Evolutionary conservation across 371 early-diverging fungal genomes (phyloP), one percentile per base, ranked within the genome.

Genomic region (Mortierella polycephala): DNA sequence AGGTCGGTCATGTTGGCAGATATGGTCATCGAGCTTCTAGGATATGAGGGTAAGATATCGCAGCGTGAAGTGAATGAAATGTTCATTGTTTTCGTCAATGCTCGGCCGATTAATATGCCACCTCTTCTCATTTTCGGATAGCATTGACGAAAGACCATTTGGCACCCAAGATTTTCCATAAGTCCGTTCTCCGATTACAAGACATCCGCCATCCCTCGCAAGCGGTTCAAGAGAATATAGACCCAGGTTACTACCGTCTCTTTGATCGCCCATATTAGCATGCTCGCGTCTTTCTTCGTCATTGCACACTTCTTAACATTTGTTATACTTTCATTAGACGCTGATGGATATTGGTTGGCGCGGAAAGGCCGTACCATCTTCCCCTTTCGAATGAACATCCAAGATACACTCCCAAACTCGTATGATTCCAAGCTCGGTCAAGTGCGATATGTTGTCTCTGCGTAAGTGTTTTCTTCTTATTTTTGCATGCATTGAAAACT

Each of bases 291-390:
- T 30, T 30, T 30, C 30, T 30, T 30, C 4, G 30, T 30, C 30
- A 30, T 30, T 30, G 7, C 21, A 47, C 13, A 16, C 11, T 11
- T 39, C 7, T 16, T 47, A 60, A 16, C 7, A 44, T 40, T 23
- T 39, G n/a, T 50, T 46, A 12, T 39, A 41, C 30, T 16, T 39
- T 57, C 40, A 18, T n/a, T 68, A 77, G 82, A 82, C 58, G 44
- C 56, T 8, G 82, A 77, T 2, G 82, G 82, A 0, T 82, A 71
- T 20, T 82, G 82, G 82, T n/a, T 64, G 60, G 74, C 74, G 13
- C 57, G 74, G 10, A 82, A 79, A 39, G 79, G 79, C 7, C 70
- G 71, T 37, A 79, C 82, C 1, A 71, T 68, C 16, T 71, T 82
- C 20, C 82, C 79, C 0, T 82, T 82, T 39, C 57, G 72, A 6